Base-by-base conservation (phyloP, 208 protist genomes). In the Leishmania braziliensis region DNA sequence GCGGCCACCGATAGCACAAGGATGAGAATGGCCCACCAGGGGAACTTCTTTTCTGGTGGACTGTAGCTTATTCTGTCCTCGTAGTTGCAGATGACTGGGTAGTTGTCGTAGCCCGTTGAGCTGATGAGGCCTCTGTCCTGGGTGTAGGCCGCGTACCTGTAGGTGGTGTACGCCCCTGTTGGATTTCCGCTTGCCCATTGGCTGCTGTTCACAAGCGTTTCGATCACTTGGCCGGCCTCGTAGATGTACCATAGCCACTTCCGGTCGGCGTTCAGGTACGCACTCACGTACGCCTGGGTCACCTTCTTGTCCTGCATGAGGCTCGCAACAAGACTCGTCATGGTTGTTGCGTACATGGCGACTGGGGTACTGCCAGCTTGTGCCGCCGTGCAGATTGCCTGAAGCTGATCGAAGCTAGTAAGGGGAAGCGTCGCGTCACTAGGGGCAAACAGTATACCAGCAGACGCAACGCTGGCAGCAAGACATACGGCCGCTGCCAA, bases 21-120 rank as follows among this genome's bases (percentile, higher is more conserved):
- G 81, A 84, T 80, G 62, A 84, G 68, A 46, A 78, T 80, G 46
- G 10, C 60, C 76, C 76, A 80, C 81, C 81, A 84, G 23, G 75
- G 60, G n/a, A 77, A 50, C 63, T 5, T n/a, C 66, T 71, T 75
- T 12, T 43, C 23, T n/a, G 63, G 63, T 73, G 36, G 36, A 18
- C 46, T 73, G 43, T 48, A 14, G 46, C 36, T 14, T 58, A 26
- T 29, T 9, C 0, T 54, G 20, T 56, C 36, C 9, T 50, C n/a
- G 48, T 53, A 56, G 2, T 29, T 39, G 70, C 70, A 75, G n/a
- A 36, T 10, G 23, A 75, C 70, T 9, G 70, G 70, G 70, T 58
- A 75, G 39, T 8, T 75, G 48, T 75, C 48, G 14, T 36, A 29
- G n/a, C 70, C 70, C 9, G 70, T 29, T 23, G 26, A 14, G 70